These are phyloP conservation scores for Cercospora zeae-maydis DNA, from an alignment of 2,329 filamentous ascomycete species.

Conservation along the genomic window DNA sequence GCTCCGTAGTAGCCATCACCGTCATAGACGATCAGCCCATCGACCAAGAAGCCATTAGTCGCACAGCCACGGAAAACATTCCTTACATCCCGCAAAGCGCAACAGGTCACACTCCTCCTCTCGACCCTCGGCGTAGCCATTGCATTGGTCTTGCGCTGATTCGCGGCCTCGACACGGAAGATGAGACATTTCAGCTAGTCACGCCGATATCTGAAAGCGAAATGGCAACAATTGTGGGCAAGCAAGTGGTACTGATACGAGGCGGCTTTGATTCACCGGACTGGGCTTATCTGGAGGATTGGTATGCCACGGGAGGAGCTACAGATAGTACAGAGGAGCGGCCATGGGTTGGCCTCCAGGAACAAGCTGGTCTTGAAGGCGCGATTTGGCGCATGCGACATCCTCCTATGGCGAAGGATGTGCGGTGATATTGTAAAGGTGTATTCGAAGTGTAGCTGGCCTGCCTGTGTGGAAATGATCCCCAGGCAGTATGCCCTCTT, in stretches of 20 bases:
- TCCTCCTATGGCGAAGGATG: constrained; percentile 28
- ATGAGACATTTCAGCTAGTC: constrained; percentile 59
- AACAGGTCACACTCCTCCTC: constrained; percentile 45
- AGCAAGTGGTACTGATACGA: constrained; percentile 59
- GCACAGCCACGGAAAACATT: constrained; percentile 52
- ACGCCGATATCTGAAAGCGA: constrained; percentile 52
- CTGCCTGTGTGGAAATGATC: too few relatives aligned
- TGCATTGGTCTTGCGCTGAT: constrained; percentile 65
- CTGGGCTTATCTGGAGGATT: constrained; percentile 67
- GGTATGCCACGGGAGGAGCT: constrained; percentile 39
- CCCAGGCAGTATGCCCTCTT: too few relatives aligned
- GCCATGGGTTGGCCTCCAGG: constrained; percentile 32
- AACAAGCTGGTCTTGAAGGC: constrained; percentile 33
- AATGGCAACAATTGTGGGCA: constrained; percentile 20
- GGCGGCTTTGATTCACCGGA: constrained; percentile 66
- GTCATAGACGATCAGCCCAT: constrained; percentile 47
- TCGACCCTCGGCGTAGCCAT: constrained; percentile 59
- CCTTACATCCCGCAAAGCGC: constrained; percentile 59
- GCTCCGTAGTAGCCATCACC: constrained; percentile 65
- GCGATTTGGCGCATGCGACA: constrained; percentile 35
- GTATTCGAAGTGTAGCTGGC: neutral
- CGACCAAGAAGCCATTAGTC: constrained; percentile 33
- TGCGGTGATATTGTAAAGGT: neutral
- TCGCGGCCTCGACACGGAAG: constrained; percentile 61
- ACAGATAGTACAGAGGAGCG: constrained; percentile 18